Evolutionary conservation across 148 eudicot species (phyloP).

Genomic region (Rheum nobile): DNA sequence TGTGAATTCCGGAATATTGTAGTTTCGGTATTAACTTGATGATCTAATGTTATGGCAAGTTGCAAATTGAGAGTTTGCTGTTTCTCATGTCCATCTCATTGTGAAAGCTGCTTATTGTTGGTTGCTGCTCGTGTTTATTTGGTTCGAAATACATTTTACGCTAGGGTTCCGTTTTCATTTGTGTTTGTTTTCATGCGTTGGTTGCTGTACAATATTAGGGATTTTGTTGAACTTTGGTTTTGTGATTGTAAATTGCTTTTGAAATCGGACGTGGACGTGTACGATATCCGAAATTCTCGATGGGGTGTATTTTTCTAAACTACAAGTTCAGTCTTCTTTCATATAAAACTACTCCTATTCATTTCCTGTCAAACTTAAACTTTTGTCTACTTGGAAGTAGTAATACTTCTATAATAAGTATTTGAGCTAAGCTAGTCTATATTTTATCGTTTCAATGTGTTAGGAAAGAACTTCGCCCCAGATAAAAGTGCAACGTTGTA

Average conservation of each 20-base stretch:
- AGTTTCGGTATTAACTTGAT: not conserved
- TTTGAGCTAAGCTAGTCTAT: not conserved
- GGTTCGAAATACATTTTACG: not conserved
- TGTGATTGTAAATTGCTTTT: not conserved
- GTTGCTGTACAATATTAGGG: not conserved
- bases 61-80: not conserved
- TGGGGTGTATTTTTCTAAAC: not conserved
- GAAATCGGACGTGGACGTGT: not conserved
- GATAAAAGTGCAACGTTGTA: not conserved
- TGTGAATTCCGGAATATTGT: not conserved
- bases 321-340: not conserved
- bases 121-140: not conserved
- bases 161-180: not conserved
- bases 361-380: too few relatives aligned
- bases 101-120: not conserved
- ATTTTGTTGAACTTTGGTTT: not conserved
- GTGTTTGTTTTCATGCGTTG: not conserved
- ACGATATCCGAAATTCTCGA: not conserved
- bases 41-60: not conserved
- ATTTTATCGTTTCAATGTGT: not conserved
- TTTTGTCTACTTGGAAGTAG: too few relatives aligned
- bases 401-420: too few relatives aligned
- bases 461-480: not conserved
- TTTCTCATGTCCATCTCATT: not conserved
- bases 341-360: not conserved